These are phyloP conservation scores for Jimgerdemannia lactiflua DNA, from an alignment of 192 early-diverging fungal genomes.

Conservation along the genomic window DNA sequence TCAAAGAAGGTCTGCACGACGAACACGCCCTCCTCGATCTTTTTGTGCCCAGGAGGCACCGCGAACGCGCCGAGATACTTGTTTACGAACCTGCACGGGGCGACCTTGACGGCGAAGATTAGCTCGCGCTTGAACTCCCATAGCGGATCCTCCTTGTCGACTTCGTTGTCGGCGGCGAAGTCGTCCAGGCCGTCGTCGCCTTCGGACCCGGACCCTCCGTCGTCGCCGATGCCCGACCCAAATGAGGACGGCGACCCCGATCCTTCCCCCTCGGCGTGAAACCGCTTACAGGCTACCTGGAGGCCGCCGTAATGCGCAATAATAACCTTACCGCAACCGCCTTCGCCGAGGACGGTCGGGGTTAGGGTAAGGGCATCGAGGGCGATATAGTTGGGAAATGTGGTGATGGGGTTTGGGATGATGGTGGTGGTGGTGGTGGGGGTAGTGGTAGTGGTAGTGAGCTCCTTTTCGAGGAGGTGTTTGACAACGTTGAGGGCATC, in stretches of 20 bases:
- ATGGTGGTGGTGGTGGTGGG: neutral
- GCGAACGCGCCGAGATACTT: conserved; percentile 8
- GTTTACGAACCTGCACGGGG: conserved; percentile 5
- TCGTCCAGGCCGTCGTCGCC: neutral
- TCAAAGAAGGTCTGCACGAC: conserved; percentile 11
- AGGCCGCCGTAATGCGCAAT: neutral
- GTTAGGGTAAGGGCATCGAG: neutral
- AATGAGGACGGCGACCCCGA: neutral
- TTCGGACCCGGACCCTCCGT: neutral
- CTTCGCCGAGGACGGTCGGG: conserved; percentile 5
- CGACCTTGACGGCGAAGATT: conserved; percentile 10
- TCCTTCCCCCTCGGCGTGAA: neutral
- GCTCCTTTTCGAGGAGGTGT: neutral
- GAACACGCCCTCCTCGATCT: neutral
- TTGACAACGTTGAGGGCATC: neutral
- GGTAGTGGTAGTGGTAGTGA: neutral
- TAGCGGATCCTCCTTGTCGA: neutral
- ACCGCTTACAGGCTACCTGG: conserved; percentile 14
- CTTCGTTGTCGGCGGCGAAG: neutral
- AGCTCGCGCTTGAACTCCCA: conserved; percentile 6
- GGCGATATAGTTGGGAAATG: neutral
- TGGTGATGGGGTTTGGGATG: neutral
- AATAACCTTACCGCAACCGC: conserved; percentile 5
- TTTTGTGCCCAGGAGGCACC: neutral
- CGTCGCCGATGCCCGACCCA: neutral